These are phyloP conservation scores for Colletotrichum neosansevieriae DNA, from an alignment of 2,329 filamentous ascomycete species.

Conservation along the genomic window DNA sequence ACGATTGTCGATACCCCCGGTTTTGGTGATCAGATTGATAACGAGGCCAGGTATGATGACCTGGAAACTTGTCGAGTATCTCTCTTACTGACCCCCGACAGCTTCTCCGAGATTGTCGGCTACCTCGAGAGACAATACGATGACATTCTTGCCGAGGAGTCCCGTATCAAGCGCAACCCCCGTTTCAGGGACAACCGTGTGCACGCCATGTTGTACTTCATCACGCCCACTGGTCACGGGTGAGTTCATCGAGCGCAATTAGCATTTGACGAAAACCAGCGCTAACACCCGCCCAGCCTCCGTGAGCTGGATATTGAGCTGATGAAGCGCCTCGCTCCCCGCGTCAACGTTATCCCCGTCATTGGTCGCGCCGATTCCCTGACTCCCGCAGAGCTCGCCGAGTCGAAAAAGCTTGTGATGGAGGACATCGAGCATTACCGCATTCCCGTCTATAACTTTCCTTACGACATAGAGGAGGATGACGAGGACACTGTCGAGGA, in stretches of 20 bases:
- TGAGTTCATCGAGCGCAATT: conserved; percentile 55
- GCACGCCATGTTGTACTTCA: conserved; percentile 98
- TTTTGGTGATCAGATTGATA: conserved; percentile 99
- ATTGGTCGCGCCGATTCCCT: conserved; percentile 98
- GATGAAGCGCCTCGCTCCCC: conserved; percentile 98
- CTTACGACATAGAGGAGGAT: conserved; percentile 99
- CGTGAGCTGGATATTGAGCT: conserved; percentile 99
- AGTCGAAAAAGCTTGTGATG: conserved; percentile 99
- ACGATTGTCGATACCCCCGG: conserved; percentile 99
- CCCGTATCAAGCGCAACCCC: conserved; percentile 99
- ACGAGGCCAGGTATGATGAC: conserved; percentile 85
- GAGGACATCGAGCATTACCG: conserved; percentile 99
- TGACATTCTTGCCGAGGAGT: conserved; percentile 98
- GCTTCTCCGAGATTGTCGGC: conserved; percentile 97
- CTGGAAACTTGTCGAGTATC: not conserved
- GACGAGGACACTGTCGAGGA: conserved; percentile 99
- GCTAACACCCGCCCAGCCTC: conserved; percentile 68
- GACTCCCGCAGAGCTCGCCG: conserved; percentile 94
- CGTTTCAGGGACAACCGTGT: conserved; percentile 99
- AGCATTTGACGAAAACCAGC: not conserved
- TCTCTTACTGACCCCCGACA: conserved; percentile 51
- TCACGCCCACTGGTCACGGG: conserved; percentile 97
- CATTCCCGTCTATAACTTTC: conserved; percentile 99
- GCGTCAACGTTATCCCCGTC: conserved; percentile 98
- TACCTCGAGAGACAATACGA: conserved; percentile 99